Base-by-base conservation (phyloP, 2,329 filamentous ascomycete species). In the Neophaeococcomyces aloes region DNA sequence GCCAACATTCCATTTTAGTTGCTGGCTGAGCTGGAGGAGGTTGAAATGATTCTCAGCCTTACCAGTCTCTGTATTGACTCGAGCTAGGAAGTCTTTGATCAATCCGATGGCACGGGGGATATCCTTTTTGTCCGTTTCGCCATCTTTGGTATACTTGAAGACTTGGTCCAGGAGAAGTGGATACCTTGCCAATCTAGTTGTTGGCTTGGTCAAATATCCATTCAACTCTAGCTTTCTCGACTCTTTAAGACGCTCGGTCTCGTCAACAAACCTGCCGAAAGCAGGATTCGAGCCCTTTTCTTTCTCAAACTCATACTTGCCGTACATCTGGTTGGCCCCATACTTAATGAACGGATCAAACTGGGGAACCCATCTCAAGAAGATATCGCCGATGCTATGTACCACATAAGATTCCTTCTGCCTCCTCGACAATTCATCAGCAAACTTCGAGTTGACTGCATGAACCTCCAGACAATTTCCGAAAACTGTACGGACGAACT, bases 41-140 rank as follows among this genome's bases (percentile, higher is more conserved):
- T 96, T 96, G 72, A 94, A 96, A 41, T 91, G 83, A 60, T 98
- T 98, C 65, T 98, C 91, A 1, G 91, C 87, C 67, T 94, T 95
- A 56, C 91, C 91, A 53, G 87, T 94, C 63, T 96, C 91, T 11
- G 85, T 76, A 58, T 98, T 98, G 59, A 98, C 91, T 51, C 85
- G 77, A 40, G 78, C 83, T 38, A 98, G 68, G 54, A 94, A 82
- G 53, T 89, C 85, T 56, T 86, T 81, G 65, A 98, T 95, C 62
- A 86, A 75, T 21, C 72, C 76, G 54, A 96, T 78, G 6, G 91
- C 91, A 62, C 86, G 86, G 1, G 89, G 91, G 50, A 98, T 84
- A 59, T 96, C 87, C 53, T 86, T 78, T 65, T 85, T 89, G 61
- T 98, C 91, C 1, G 86, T 81, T 53, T 83, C 94, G 45, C 81